These are phyloP conservation scores for Macrocystidia cucumis DNA, from an alignment of 1,284 basidiomycete species.

Conservation along the genomic window DNA sequence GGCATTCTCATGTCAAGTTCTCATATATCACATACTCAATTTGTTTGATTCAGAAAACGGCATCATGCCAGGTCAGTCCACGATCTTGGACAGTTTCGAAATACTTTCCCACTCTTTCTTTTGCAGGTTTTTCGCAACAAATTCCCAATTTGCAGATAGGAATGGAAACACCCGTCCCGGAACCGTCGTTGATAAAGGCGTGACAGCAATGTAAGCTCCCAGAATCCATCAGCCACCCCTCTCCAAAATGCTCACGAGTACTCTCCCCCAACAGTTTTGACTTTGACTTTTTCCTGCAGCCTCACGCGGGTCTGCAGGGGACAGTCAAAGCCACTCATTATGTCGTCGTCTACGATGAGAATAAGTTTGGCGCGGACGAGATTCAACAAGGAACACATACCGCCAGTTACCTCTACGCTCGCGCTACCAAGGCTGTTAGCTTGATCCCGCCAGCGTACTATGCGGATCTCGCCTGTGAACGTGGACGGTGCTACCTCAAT, in stretches of 20 bases:
- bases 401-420: constrained; percentile 60
- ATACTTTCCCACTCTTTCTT: constrained; percentile 6
- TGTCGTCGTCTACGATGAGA: constrained; percentile 68
- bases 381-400: constrained; percentile 63
- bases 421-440: constrained; percentile 73
- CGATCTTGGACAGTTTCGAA: constrained; percentile 1
- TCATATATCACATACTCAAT: not conserved
- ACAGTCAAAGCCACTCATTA: constrained; percentile 66
- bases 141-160: constrained; percentile 35
- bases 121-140: constrained; percentile 47
- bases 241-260: constrained; percentile 2
- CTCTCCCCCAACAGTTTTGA: constrained; percentile 36
- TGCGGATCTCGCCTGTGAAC: constrained; percentile 70
- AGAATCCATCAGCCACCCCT: constrained; percentile 3
- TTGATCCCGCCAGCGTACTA: constrained; percentile 71
- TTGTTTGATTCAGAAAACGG: constrained; percentile 38
- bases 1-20: constrained; percentile 5
- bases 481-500: constrained; percentile 64
- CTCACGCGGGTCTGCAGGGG: constrained; percentile 64
- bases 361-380: constrained; percentile 52
- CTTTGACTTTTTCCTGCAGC: constrained; percentile 76
- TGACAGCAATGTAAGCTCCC: constrained; percentile 53
- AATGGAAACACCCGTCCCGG: constrained; percentile 65
- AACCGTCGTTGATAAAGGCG: constrained; percentile 67
- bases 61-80: constrained; percentile 58